phyloP scores from a whole-genome alignment of 2,329 filamentous ascomycete genomes.

The Exophiala sp. region DNA sequence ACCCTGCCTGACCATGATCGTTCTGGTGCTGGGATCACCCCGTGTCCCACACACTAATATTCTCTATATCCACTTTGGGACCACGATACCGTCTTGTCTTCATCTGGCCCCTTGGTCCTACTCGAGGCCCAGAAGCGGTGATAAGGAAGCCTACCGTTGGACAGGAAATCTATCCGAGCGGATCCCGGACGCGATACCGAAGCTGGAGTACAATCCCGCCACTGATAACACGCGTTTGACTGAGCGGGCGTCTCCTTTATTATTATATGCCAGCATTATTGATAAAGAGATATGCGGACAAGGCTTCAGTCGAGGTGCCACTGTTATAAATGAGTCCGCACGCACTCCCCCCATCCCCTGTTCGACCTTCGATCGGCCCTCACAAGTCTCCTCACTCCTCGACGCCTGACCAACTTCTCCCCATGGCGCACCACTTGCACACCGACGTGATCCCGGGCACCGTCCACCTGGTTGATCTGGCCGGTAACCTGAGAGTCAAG shows the following conservation, averaged over 20 bases:
- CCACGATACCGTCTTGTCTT: too few species aligned
- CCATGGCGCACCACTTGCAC: conserved; percentile 7
- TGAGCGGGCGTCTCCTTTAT: not conserved
- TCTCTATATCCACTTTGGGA: too few species aligned
- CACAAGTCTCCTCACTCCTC: not conserved
- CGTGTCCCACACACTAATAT: too few species aligned
- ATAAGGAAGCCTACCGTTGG: not conserved
- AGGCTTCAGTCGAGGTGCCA: not conserved
- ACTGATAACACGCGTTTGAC: not conserved
- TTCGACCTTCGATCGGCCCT: not conserved
- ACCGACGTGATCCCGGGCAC: conserved; percentile 10
- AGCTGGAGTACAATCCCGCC: not conserved
- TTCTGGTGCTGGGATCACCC: too few species aligned
- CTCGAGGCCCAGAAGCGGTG: not conserved
- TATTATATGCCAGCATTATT: not conserved
- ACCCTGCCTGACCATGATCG: too few species aligned
- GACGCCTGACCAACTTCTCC: not conserved
- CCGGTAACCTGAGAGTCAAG: conserved; percentile 6
- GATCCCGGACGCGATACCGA: not conserved
- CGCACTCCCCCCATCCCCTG: not conserved
- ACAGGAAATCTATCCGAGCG: conserved; percentile 5
- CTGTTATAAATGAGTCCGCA: not conserved
- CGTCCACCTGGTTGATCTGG: conserved; percentile 11
- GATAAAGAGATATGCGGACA: not conserved
- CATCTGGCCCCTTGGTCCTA: not conserved